A percentile compares a stretch with the other conserved stretches of the same genome.
Conservation (phyloP, 2,329 filamentous ascomycete genomes). For the Gnomoniopsis sp. region DNA sequence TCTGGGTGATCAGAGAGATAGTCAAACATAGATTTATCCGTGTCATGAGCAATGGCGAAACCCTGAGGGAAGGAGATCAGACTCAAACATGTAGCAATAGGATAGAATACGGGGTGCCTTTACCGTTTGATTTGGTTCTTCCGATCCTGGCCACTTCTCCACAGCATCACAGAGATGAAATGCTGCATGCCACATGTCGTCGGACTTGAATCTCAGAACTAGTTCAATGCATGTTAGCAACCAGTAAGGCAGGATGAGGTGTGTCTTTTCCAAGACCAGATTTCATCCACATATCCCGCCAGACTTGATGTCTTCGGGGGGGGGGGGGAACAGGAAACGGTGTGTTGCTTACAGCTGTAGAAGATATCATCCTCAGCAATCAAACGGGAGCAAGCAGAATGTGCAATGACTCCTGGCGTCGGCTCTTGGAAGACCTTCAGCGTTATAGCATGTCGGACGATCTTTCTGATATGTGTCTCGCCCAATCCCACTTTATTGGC, state of each 20-base stretch:
- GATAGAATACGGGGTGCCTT: not conserved
- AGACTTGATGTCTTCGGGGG: not conserved
- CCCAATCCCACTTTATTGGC: not conserved
- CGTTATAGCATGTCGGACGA: constrained; percentile 31
- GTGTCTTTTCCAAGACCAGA: no score
- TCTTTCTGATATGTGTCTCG: constrained; percentile 26
- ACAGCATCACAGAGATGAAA: constrained; percentile 6
- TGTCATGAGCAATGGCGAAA: not conserved
- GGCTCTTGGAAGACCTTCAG: constrained; percentile 31
- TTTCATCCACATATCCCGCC: not conserved
- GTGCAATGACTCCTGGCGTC: constrained; percentile 20
- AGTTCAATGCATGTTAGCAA: no score
- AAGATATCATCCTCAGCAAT: constrained; percentile 16
- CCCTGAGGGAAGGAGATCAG: not conserved
- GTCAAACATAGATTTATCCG: not conserved
- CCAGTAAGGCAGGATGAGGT: no score
- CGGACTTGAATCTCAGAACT: not conserved
- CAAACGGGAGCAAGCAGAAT: constrained; percentile 21
- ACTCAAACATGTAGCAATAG: not conserved
- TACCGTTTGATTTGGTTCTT: constrained; percentile 5
- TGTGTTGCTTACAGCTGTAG: not conserved
- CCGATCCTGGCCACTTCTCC: constrained; percentile 2
- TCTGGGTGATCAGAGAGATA: constrained; percentile 2
- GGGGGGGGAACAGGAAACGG: not conserved
- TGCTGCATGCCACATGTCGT: constrained; percentile 1